Evolutionary conservation across 208 protist genomes (phyloP).

Genomic region (Wallacemonas sp.): DNA sequence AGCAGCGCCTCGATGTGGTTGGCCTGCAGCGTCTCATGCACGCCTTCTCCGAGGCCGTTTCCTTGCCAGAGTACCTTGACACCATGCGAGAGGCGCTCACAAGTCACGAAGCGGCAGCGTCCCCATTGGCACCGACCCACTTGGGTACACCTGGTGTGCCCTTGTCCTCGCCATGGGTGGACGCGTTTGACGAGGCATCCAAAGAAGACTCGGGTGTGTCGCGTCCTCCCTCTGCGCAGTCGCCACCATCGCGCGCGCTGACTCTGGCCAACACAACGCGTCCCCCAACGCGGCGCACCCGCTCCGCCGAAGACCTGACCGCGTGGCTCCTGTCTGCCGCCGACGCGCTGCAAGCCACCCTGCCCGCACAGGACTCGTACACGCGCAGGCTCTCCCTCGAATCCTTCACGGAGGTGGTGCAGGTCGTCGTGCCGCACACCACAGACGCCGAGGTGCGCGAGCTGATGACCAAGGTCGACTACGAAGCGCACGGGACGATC

Average conservation of each 20-base stretch:
- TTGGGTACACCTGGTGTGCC: too few relatives aligned
- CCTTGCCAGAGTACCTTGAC: not conserved
- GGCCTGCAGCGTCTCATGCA: conserved; percentile 33
- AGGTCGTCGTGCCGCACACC: conserved; percentile 34
- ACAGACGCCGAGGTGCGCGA: conserved; percentile 48
- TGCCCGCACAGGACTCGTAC: not conserved
- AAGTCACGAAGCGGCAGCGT: too few relatives aligned
- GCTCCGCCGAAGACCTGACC: conserved; percentile 19
- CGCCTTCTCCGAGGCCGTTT: conserved; percentile 22
- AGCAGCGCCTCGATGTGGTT: conserved; percentile 31
- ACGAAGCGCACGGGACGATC: conserved; percentile 56
- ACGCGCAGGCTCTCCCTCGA: conserved; percentile 27
- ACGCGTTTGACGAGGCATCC: too few relatives aligned
- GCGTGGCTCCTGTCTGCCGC: not conserved
- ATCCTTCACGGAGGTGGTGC: conserved; percentile 26
- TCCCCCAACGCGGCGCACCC: not conserved
- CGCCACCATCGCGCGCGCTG: too few relatives aligned
- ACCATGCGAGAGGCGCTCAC: not conserved
- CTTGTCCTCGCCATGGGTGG: too few relatives aligned
- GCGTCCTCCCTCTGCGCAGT: too few relatives aligned
- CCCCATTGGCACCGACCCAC: too few relatives aligned
- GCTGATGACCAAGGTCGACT: conserved; percentile 74
- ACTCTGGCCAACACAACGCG: too few relatives aligned
- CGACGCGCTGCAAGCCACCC: not conserved
- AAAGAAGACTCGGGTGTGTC: too few relatives aligned